phyloP scores from a whole-genome alignment of 768 basidiomycete species.

The Kwoniella mangroviensis region DNA sequence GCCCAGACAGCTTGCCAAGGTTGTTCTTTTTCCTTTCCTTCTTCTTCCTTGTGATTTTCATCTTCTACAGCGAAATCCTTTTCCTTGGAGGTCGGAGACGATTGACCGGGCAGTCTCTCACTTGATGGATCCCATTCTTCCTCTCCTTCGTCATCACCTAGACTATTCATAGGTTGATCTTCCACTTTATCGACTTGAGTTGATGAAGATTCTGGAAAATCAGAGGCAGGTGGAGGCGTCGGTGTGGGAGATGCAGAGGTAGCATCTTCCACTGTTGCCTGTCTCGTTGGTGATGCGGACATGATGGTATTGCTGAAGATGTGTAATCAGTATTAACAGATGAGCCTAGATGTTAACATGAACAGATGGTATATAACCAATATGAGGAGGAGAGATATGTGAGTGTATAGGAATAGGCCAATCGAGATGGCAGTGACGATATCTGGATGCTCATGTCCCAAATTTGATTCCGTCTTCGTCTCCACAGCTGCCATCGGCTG shows the following conservation, averaged over 20 bases:
- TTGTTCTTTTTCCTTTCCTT: slow-evolving; percentile 41
- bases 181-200: background rate
- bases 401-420: background rate
- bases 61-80: slow-evolving; percentile 1
- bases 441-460: background rate
- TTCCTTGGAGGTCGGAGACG: slow-evolving; percentile 8
- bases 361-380: background rate
- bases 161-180: slow-evolving; percentile 31
- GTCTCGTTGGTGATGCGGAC: slow-evolving; percentile 8
- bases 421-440: background rate
- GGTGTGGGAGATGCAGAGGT: slow-evolving; percentile 10
- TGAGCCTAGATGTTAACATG: background rate
- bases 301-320: background rate
- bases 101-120: slow-evolving; percentile 34
- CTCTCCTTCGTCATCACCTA: slow-evolving; percentile 34
- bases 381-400: background rate
- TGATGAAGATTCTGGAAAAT: slow-evolving; percentile 4
- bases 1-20: slow-evolving; percentile 58
- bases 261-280: slow-evolving; percentile 27
- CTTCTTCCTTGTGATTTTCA: slow-evolving; percentile 21
- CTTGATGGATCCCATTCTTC: slow-evolving; percentile 44
- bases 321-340: background rate
- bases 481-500: no score
- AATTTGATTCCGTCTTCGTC: background rate
- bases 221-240: slow-evolving; percentile 4